phyloP scores from a whole-genome alignment of 345 rosid species.

The Durio zibethinus region DNA sequence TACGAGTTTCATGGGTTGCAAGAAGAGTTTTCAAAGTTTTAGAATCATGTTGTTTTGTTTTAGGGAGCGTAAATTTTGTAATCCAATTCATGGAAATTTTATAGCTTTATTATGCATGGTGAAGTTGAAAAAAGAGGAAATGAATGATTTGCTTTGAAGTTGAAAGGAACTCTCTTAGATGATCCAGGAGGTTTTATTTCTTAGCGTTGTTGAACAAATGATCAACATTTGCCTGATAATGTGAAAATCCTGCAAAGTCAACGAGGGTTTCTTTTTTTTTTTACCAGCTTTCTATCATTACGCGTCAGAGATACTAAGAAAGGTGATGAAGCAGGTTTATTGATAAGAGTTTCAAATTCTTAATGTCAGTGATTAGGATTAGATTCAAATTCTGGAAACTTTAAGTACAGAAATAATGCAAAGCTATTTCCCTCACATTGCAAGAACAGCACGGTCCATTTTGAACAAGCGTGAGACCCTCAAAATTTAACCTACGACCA shows the following conservation, averaged over 20 bases:
- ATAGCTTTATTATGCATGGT: background rate
- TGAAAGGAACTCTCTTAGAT: background rate
- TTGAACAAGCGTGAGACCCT: slow-evolving; percentile 23
- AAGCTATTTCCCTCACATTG: slow-evolving; percentile 26
- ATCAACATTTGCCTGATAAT: background rate
- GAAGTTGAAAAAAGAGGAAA: background rate
- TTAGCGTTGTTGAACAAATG: background rate
- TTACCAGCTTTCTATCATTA: too few relatives aligned
- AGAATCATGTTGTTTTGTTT: background rate
- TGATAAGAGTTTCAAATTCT: too few relatives aligned
- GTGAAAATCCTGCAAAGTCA: background rate
- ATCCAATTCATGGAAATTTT: too few relatives aligned
- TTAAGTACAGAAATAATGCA: too few relatives aligned
- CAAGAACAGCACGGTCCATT: slow-evolving; percentile 14
- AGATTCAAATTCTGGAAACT: too few relatives aligned
- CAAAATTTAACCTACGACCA: slow-evolving; percentile 33
- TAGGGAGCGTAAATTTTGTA: too few relatives aligned
- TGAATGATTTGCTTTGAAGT: background rate
- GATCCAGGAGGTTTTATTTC: background rate
- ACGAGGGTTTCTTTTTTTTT: background rate
- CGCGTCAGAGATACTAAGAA: too few relatives aligned
- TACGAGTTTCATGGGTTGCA: background rate
- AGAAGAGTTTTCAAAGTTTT: background rate
- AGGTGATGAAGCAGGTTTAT: too few relatives aligned
- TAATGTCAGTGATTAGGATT: too few relatives aligned